Evolutionary conservation across 192 early-diverging fungal species (phyloP).

Genomic region (Coemansia sp.): DNA sequence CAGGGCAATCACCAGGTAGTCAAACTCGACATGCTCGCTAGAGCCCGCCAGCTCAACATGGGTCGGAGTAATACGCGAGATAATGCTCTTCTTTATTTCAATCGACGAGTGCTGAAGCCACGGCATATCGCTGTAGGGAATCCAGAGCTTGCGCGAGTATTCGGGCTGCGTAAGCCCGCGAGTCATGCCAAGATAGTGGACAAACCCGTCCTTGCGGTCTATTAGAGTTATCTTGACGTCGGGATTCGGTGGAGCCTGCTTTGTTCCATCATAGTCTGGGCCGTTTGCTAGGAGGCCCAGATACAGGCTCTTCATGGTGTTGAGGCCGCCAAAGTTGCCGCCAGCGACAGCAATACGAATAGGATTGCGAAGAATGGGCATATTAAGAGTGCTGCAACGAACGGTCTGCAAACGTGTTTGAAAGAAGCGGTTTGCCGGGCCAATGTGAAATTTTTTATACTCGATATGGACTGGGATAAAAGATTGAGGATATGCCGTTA

Average conservation of each 20-base stretch:
- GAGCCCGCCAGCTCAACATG: slow-evolving; percentile 35
- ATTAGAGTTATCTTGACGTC: slow-evolving; percentile 42
- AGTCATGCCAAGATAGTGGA: slow-evolving; percentile 44
- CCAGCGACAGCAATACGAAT: slow-evolving; percentile 47
- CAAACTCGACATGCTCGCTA: slow-evolving; percentile 28
- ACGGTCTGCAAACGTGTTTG: not conserved
- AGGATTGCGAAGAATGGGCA: slow-evolving; percentile 27
- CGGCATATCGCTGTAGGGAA: slow-evolving; percentile 33
- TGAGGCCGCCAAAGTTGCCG: slow-evolving; percentile 49
- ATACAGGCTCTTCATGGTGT: slow-evolving; percentile 36
- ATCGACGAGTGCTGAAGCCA: slow-evolving; percentile 45
- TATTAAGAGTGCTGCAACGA: not conserved
- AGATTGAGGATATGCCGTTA: not conserved
- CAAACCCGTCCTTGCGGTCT: slow-evolving; percentile 41
- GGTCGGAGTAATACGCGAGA: slow-evolving; percentile 24
- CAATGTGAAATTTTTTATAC: not conserved
- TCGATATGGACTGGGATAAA: not conserved
- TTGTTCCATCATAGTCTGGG: slow-evolving; percentile 41
- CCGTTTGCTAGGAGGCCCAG: slow-evolving; percentile 38
- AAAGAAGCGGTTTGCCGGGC: not conserved
- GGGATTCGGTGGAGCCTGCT: slow-evolving; percentile 38
- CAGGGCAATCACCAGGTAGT: slow-evolving; percentile 47
- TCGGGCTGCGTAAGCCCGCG: slow-evolving; percentile 32
- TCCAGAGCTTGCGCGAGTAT: slow-evolving; percentile 38
- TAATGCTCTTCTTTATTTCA: slow-evolving; percentile 22